phyloP scores from a whole-genome alignment of 2,329 filamentous ascomycete genomes.

The Hypocreales sp. region DNA sequence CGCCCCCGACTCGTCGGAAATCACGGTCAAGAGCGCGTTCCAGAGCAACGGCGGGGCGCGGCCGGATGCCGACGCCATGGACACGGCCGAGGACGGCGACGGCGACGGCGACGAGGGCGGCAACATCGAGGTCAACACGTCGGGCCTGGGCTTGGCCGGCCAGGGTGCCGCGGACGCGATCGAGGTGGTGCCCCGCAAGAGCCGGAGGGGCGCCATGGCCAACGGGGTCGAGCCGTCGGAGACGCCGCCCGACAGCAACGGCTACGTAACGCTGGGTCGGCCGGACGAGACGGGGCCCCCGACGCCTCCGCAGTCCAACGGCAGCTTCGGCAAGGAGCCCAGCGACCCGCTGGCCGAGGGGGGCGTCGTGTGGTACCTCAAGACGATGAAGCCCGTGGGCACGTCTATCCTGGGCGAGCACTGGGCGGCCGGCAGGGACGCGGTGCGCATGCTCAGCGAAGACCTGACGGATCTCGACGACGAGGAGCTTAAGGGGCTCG shows the following conservation, averaged over 20 bases:
- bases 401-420: constrained; percentile 67
- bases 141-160: constrained; percentile 15
- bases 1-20: constrained; percentile 27
- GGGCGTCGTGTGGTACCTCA: constrained; percentile 78
- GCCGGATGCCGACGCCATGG: constrained; percentile 16
- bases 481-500: constrained; percentile 64
- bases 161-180: constrained; percentile 4
- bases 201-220: constrained; percentile 8
- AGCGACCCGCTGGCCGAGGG: constrained; percentile 48
- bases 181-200: constrained; percentile 8
- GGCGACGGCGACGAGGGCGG: constrained; percentile 18
- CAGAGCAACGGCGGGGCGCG: constrained; percentile 10
- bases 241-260: constrained; percentile 33
- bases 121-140: constrained; percentile 32
- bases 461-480: constrained; percentile 87
- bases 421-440: constrained; percentile 47
- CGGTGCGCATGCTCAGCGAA: constrained; percentile 56
- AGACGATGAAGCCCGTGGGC: constrained; percentile 62
- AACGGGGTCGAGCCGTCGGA: constrained; percentile 14
- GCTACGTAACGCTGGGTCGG: constrained; percentile 20
- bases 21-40: constrained; percentile 24
- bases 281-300: constrained; percentile 31
- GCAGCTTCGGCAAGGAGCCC: constrained; percentile 33
- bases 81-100: constrained; percentile 21
- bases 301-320: constrained; percentile 52